Evolutionary conservation across 129 eudicot species (phyloP), one percentile per base, ranked within the genome.

Genomic region (Flaveria sonorensis): DNA sequence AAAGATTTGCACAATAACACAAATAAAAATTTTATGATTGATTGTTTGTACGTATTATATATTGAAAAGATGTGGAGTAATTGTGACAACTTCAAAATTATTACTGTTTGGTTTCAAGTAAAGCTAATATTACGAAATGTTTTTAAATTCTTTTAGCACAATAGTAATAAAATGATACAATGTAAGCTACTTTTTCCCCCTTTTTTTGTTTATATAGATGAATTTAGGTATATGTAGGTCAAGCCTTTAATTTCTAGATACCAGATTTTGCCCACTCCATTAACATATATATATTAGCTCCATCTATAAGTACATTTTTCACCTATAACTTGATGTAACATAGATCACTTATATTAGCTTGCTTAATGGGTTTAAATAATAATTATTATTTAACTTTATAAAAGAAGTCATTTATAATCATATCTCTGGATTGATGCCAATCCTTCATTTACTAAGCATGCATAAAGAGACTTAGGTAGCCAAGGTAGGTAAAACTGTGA

Each of bases 181-280:
- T 46, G 13, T 2, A 8, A 46, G 15, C 15, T 9, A 2, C 14
- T 46, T n/a, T n/a, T 36, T 36, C 7, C 7, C 40, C 7, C 7
- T 6, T 36, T 36, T 36, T 36, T 36, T 36, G 6, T 36, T 36
- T 36, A 4, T 36, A 36, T 36, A 45, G 50, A 45, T 45, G 11
- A 9, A 45, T 56, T 13, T 70, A 50, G 50, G 32, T 36, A 40
- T 32, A 72, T 50, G 18, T 10, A 28, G 19, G 32, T 70, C 14
- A 14, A 21, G 12, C 51, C 42, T 39, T 71, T 10, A 13, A 52
- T 14, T 70, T 70, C 53, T 10, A 45, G 65, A 71, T 60, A 79
- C 71, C 66, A 71, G 18, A 26, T 71, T 47, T 21, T 71, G 45
- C 72, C 82, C 64, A 48, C 64, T 47, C 77, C 77, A 60, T 70